Evolutionary conservation across 2,329 filamentous ascomycete genomes (phyloP), one percentile per base, ranked within the genome.

Genomic region (Knufia petricola): DNA sequence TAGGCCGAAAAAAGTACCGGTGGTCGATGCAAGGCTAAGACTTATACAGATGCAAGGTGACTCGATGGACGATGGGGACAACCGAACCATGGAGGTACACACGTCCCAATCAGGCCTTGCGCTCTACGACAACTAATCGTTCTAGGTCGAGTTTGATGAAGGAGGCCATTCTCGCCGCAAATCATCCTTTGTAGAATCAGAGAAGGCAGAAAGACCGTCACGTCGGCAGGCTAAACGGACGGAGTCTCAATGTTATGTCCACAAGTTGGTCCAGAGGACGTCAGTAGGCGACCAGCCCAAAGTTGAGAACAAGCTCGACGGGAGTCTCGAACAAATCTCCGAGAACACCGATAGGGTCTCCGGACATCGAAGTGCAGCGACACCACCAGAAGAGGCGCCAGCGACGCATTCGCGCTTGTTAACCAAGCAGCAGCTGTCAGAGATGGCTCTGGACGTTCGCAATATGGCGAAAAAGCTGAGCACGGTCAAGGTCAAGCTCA

Each of bases 401-500:
- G 69, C 74, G 21, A 69, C 74, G 15, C 72, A 81, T 49, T 82
- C 79, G 51, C 78, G 90, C n/a, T 77, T 95, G 43, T 74, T 96
- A 57, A 95, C 89, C 1, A 96, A 96, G 71, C 88, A 86, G 64
- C 87, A 98, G 66, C 74, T 98, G 36, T 88, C 85, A 12, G 92
- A 96, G 60, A 96, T 98, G 90, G 89, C 90, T 0, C 89, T 90
- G 80, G 89, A 90, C 21, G 92, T 96, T 50, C 77, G 92, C 41
- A 87, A 95, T 66, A 71, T 98, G 50, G 90, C 86, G 24, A 85
- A 94, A 61, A 84, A 86, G 52, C 69, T 96, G 51, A 85, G 87
- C 45, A 88, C 82, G 65, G 82, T 96, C 63, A 79, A 83, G 50
- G 73, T 98, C 53, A 85, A 84, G 63, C 79, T 95, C 56, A 82